Evolutionary conservation across 140 eudicot genomes (phyloP), one percentile per base, ranked within the genome.

Genomic region (Ambrosia hybrid): DNA sequence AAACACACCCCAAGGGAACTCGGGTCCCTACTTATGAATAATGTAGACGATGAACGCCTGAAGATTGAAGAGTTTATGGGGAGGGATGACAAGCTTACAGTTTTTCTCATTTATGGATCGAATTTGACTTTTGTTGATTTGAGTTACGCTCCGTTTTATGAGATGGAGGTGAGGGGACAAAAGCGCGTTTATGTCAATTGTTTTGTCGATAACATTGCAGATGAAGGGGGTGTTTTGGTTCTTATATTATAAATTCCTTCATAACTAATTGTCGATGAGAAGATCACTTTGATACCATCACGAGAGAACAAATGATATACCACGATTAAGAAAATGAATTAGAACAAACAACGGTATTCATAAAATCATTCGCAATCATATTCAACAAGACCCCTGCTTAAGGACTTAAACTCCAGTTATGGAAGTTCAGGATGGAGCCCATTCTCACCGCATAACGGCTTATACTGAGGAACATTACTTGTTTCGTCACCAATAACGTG

Each of bases 181-280:
- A 81, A 78, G 51, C 97, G 93, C 0, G 66, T 37, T n/a, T 17
- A 73, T 1, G 97, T 84, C 3, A 78, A 80, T 46, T 87, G 67
- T 49, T 4, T 30, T 11, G 56, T 92, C 6, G 92, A 92, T 78
- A 87, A 87, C 14, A 80, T 87, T 59, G 96, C 90, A 0, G 92
- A 87, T 0, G 80, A 84, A 73, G 98, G 98, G 51, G 85, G 80
- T 0, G 88, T 89, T 48, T 78, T 89, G 81, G 95, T 89, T 52
- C 92, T 83, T 69, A 21, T 21, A 21, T 21, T 21, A 21, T 21
- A 21, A 21, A 2, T 43, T 43, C 9, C 10, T 43, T 43, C 48
- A 43, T 43, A 43, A 43, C 48, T 0, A 43, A 43, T 0, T 7
- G 7, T 41, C 46, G 46, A 6, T 5, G 46, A 41, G 6, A 41